Conservation (phyloP, 129 eudicot genomes). For the Gnaphalium uliginosum region DNA sequence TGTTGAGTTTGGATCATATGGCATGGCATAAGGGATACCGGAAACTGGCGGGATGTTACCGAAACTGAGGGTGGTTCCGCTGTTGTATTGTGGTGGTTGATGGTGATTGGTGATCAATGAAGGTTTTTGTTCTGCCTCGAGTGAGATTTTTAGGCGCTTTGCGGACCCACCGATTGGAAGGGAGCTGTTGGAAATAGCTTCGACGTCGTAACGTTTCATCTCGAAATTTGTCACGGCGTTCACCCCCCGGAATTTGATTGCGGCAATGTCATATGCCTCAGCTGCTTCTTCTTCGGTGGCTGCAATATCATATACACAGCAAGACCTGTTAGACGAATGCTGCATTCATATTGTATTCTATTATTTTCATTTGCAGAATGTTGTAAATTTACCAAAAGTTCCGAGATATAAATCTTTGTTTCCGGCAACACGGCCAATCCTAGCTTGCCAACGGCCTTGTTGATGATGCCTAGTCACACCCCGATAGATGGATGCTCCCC, state of each 20-base stretch:
- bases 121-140: conserved; percentile 56
- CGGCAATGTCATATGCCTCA: conserved; percentile 95
- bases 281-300: conserved; percentile 98
- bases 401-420: conserved; percentile 90
- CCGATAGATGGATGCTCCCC: conserved; percentile 87
- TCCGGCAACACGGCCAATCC: conserved; percentile 94
- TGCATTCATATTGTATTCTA: background rate
- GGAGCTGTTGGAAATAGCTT: conserved; percentile 71
- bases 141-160: conserved; percentile 69
- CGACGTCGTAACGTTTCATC: conserved; percentile 87
- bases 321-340: background rate
- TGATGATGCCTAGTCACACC: conserved; percentile 97
- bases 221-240: conserved; percentile 92
- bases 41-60: conserved; percentile 43
- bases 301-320: conserved; percentile 20
- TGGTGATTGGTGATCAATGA: conserved; percentile 26
- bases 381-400: conserved; percentile 58
- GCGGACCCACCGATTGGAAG: conserved; percentile 88
- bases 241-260: conserved; percentile 86
- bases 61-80: conserved; percentile 49
- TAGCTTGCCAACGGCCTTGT: conserved; percentile 96
- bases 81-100: conserved; percentile 35
- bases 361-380: background rate
- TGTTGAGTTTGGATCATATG: conserved; percentile 48
- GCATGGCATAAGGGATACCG: conserved; percentile 43